Evolutionary conservation across 2,329 filamentous ascomycete species (phyloP), one percentile per base, ranked within the genome.

Genomic region (Sporothrix euskadiensis): DNA sequence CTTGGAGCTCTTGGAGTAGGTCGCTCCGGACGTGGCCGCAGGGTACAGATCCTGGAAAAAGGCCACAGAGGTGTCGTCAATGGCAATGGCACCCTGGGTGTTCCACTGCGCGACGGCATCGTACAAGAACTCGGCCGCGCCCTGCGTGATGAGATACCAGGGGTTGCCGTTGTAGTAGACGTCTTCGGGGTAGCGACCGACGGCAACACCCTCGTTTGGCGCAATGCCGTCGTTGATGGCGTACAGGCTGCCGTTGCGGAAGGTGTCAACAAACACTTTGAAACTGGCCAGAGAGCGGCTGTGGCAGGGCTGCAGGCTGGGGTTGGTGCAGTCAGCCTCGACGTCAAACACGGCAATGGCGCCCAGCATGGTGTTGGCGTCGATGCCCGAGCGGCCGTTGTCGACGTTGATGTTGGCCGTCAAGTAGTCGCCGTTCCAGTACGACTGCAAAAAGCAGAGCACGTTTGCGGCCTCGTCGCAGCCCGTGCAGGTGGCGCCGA

Each of bases 61-160:
- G 35, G 61, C 61, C 19, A 44, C 32, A 14, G 39, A 65, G 19
- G 35, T 65, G 19, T 12, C n/a, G n/a, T 65, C 61, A 3, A 65
- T 35, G n/a, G 61, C 19, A 14, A 65, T 44, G 35, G 39, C 61
- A n/a, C 39, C 61, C 61, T 65, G 61, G 4, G 7, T 8, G 7
- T 12, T 65, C 61, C 61, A 65, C 61, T 65, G 61, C 9, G 61
- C 61, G 32, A 44, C 61, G 3, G 61, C 61, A 9, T 65, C 61
- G 9, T 65, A 65, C 61, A 65, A 41, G n/a, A 65, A 41, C 39
- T 44, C 61, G 61, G 61, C 61, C 8, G 61, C 61, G n/a, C 61
- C 61, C n/a, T 65, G 61, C 10, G 61, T 65, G 61, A 65, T 65
- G 61, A 65, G 61, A 39, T 65, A 65, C 61, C 61, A 65, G 16